These are phyloP conservation scores for Solanum bukasovii DNA, from an alignment of 257 asterid species.

Conservation along the genomic window DNA sequence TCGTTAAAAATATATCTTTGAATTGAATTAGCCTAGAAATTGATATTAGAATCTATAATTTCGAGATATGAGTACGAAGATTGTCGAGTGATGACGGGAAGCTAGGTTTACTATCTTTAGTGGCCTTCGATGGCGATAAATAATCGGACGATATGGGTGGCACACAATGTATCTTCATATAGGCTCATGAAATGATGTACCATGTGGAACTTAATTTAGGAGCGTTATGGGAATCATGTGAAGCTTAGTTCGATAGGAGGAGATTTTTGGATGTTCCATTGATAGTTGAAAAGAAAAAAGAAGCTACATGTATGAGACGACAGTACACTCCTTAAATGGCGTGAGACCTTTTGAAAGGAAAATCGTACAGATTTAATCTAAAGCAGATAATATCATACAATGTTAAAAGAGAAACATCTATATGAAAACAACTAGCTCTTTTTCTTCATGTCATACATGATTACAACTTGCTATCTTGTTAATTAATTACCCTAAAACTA, in stretches of 20 bases:
- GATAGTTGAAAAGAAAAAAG: not conserved
- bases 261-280: not conserved
- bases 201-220: not conserved
- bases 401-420: not conserved
- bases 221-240: not conserved
- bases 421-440: not conserved
- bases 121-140: not conserved
- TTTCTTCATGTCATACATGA: not conserved
- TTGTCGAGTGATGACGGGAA: not conserved
- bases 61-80: not conserved
- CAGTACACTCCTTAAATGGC: not conserved
- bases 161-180: not conserved
- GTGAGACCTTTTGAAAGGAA: not conserved
- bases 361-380: not conserved
- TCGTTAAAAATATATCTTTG: not conserved
- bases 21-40: not conserved
- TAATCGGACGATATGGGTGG: not conserved
- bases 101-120: not conserved
- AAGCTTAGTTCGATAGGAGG: not conserved
- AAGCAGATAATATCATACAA: too few relatives aligned
- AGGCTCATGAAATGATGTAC: not conserved
- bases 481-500: constrained; percentile 9
- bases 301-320: not conserved
- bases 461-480: not conserved
- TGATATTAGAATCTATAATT: not conserved